Percentiles rank a stretch among this genome's conserved stretches.
These are phyloP conservation scores for Aspergillus jensenii DNA, from an alignment of 2,329 filamentous ascomycete species.

Conservation along the genomic window DNA sequence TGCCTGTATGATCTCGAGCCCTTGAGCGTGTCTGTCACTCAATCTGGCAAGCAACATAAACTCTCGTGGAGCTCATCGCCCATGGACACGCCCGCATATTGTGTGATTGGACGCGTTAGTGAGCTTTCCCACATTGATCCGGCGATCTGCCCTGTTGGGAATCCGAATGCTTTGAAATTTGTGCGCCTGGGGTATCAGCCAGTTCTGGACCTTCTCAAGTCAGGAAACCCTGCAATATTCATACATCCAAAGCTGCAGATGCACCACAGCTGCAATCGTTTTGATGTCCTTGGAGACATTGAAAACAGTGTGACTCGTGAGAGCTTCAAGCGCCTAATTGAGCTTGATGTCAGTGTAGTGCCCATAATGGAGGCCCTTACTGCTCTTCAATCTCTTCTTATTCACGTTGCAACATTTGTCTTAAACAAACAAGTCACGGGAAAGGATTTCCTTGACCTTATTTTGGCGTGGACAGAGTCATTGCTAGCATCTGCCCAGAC, in stretches of 20 bases:
- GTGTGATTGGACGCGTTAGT: slow-evolving; percentile 1
- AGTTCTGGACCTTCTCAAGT: background rate
- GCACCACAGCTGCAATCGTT: background rate
- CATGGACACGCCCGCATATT: background rate
- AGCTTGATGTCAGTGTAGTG: background rate
- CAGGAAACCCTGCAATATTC: background rate
- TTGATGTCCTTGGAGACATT: background rate
- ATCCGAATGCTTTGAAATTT: background rate
- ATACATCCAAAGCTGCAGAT: slow-evolving; percentile 4
- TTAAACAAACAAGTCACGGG: background rate
- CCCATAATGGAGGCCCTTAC: background rate
- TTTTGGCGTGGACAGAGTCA: background rate
- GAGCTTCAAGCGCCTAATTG: background rate
- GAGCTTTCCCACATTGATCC: background rate
- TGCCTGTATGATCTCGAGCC: slow-evolving; percentile 7
- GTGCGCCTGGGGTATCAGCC: background rate
- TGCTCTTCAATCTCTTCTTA: background rate
- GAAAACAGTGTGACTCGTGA: background rate
- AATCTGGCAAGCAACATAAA: background rate
- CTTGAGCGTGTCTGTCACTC: background rate
- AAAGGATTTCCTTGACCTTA: background rate
- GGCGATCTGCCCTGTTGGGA: background rate
- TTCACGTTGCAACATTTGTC: background rate
- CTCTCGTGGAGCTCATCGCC: background rate
- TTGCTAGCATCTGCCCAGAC: background rate